Conservation (phyloP, 208 protist genomes). For the Leishmania gerbilli region DNA sequence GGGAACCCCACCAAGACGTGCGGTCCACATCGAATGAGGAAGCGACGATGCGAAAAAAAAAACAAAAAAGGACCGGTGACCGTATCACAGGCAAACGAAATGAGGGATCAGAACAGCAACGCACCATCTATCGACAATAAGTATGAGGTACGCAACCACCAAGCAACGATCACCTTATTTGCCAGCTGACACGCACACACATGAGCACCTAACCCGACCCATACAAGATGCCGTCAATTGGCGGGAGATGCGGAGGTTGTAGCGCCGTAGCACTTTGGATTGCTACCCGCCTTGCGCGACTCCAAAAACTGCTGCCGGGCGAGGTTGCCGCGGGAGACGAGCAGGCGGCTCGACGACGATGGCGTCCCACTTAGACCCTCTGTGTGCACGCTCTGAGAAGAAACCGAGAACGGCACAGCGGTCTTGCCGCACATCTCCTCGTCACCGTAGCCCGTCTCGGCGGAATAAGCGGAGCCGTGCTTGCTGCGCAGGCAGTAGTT, state of each 20-base stretch:
- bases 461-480: conserved; percentile 19
- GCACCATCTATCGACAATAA: neutral
- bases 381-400: neutral
- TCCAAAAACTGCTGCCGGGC: conserved; percentile 76
- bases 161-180: neutral
- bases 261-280: conserved; percentile 23
- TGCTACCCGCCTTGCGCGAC: conserved; percentile 34
- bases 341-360: conserved; percentile 28
- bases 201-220: neutral
- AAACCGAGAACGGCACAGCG: conserved; percentile 7
- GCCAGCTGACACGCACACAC: neutral
- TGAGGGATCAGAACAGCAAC: neutral
- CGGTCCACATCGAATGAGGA: neutral
- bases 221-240: conserved; percentile 1
- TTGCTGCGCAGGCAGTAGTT: conserved; percentile 51
- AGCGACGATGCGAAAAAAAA: neutral
- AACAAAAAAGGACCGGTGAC: conserved; percentile 8
- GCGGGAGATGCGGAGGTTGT: neutral
- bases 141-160: neutral
- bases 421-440: conserved; percentile 30
- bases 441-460: conserved; percentile 8
- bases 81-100: neutral
- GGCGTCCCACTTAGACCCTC: conserved; percentile 7
- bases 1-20: neutral
- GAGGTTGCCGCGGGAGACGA: conserved; percentile 44